These are phyloP conservation scores for Bruguiera hainesii DNA, from an alignment of 441 rosid genomes.

Conservation along the genomic window DNA sequence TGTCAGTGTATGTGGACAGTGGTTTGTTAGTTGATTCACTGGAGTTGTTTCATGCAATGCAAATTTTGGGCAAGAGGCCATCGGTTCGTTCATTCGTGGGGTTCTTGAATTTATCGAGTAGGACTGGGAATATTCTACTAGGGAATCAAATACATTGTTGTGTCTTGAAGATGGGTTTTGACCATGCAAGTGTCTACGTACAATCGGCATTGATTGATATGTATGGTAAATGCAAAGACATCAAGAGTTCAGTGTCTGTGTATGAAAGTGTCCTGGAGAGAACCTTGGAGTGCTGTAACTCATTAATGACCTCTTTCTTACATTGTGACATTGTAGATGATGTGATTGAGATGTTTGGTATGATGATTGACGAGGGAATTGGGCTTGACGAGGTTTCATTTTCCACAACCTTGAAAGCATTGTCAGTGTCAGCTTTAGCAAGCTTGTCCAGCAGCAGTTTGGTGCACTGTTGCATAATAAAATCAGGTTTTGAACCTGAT, in stretches of 20 bases:
- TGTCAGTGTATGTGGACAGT: conserved; percentile 39
- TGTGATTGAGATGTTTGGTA: conserved; percentile 60
- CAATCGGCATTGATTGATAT: conserved; percentile 67
- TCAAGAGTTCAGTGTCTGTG: conserved; percentile 42
- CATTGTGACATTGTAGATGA: conserved; percentile 51
- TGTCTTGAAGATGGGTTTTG: conserved; percentile 53
- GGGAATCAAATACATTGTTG: conserved; percentile 70
- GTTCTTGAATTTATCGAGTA: conserved; percentile 55
- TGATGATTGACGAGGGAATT: conserved; percentile 66
- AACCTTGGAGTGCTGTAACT: conserved; percentile 57
- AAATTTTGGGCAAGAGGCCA: conserved; percentile 59
- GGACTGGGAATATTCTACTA: conserved; percentile 31
- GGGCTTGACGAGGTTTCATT: conserved; percentile 65
- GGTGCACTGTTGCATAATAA: conserved; percentile 58
- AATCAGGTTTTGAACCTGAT: conserved; percentile 47
- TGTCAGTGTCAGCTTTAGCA: conserved; percentile 34
- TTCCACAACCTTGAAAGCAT: conserved; percentile 56
- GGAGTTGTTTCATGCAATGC: conserved; percentile 61
- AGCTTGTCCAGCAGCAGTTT: conserved; percentile 38
- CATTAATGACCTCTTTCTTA: conserved; percentile 66
- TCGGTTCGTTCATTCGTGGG: conserved; percentile 57
- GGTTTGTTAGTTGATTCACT: conserved; percentile 44
- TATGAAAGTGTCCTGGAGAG: conserved; percentile 36
- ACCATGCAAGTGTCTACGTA: conserved; percentile 35
- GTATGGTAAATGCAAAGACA: conserved; percentile 72